phyloP scores from a whole-genome alignment of 2,329 filamentous ascomycete genomes.

The Phoma sp. region DNA sequence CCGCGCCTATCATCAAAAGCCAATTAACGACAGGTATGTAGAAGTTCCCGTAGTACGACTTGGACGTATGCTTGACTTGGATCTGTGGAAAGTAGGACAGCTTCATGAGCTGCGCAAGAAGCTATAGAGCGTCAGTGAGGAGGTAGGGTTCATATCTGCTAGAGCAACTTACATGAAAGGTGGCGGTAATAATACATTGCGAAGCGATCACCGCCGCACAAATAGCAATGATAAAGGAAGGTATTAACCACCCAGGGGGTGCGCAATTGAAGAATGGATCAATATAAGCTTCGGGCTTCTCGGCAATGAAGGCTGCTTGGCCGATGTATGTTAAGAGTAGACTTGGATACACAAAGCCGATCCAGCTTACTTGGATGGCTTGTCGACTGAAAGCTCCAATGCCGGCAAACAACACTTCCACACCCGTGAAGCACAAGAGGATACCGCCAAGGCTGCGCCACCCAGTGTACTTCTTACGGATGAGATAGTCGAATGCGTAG shows the following conservation, averaged over 20 bases:
- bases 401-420: slow-evolving; percentile 79
- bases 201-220: slow-evolving; percentile 76
- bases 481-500: slow-evolving; percentile 66
- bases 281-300: slow-evolving; percentile 64
- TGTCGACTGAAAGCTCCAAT: slow-evolving; percentile 73
- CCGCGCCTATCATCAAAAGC: slow-evolving; percentile 75
- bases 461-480: slow-evolving; percentile 63
- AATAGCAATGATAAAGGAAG: slow-evolving; percentile 71
- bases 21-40: slow-evolving; percentile 80
- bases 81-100: slow-evolving; percentile 77
- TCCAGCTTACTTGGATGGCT: slow-evolving; percentile 78
- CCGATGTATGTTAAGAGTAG: slow-evolving; percentile 71
- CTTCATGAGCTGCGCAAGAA: slow-evolving; percentile 75
- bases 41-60: slow-evolving; percentile 73
- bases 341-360: slow-evolving; percentile 71
- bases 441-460: slow-evolving; percentile 73
- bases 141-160: neutral
- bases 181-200: slow-evolving; percentile 78
- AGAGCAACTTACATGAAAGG: slow-evolving; percentile 64
- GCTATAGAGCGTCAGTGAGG: slow-evolving; percentile 43
- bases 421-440: slow-evolving; percentile 74
- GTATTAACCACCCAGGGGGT: slow-evolving; percentile 71
- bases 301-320: slow-evolving; percentile 74
- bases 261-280: slow-evolving; percentile 79
- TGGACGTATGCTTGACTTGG: slow-evolving; percentile 73